Evolutionary conservation across 1,284 basidiomycete species (phyloP).

Genomic region (Puccinia coronata): DNA sequence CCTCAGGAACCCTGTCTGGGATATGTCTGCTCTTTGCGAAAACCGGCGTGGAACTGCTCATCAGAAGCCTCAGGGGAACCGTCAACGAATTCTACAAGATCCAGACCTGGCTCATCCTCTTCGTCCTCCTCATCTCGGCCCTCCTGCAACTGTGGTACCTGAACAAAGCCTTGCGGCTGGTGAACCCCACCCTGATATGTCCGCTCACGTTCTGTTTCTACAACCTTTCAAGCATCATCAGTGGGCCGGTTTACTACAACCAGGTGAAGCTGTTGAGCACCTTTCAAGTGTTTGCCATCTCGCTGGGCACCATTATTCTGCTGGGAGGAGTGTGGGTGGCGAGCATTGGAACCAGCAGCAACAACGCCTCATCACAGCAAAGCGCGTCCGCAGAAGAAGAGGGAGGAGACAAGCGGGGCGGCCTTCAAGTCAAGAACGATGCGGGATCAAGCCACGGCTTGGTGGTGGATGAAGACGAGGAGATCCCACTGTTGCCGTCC

Average conservation of each 20-base stretch:
- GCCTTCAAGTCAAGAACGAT: no score
- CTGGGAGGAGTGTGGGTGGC: constrained; percentile 89
- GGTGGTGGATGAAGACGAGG: constrained; percentile 7
- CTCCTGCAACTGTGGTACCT: constrained; percentile 76
- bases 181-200: constrained; percentile 84
- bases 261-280: constrained; percentile 75
- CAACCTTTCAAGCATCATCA: constrained; percentile 82
- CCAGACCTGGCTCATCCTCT: constrained; percentile 77
- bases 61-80: constrained; percentile 72
- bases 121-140: constrained; percentile 71
- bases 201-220: constrained; percentile 96
- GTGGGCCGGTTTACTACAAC: constrained; percentile 83
- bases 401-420: neutral
- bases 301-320: constrained; percentile 75
- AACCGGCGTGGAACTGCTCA: constrained; percentile 83
- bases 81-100: constrained; percentile 84
- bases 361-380: no score
- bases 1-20: constrained; percentile 86
- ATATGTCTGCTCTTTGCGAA: constrained; percentile 93
- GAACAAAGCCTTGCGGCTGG: constrained; percentile 81
- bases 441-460: no score
- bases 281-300: constrained; percentile 72
- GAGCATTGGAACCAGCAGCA: constrained; percentile 20
- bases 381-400: neutral
- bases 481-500: neutral